These are phyloP conservation scores for Solanum infundibuliforme DNA, from an alignment of 257 asterid species.

Conservation along the genomic window DNA sequence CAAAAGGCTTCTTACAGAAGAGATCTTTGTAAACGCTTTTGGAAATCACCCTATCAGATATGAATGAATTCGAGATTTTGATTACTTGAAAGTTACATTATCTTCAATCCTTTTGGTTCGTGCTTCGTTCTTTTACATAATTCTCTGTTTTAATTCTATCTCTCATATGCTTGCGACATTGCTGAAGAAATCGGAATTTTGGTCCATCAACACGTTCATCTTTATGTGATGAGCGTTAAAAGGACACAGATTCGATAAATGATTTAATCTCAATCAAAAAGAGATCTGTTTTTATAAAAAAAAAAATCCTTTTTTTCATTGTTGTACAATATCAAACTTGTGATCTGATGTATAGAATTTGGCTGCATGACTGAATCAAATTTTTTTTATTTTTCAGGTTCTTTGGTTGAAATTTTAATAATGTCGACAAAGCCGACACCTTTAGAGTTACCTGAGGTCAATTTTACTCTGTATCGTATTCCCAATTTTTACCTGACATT, in stretches of 20 bases:
- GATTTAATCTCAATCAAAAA: background rate
- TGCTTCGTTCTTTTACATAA: background rate
- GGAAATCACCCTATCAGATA: background rate
- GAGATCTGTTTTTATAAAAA: no score
- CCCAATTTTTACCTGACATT: background rate
- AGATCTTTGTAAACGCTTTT: background rate
- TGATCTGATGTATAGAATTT: background rate
- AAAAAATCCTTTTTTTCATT: background rate
- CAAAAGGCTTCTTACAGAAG: background rate
- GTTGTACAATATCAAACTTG: background rate
- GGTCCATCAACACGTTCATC: background rate
- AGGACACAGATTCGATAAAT: background rate
- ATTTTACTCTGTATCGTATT: background rate
- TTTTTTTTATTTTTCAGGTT: background rate
- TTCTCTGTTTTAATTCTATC: background rate
- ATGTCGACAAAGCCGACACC: slow-evolving; percentile 15
- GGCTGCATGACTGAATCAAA: background rate
- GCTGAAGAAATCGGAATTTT: background rate
- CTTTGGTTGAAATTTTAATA: slow-evolving; percentile 4
- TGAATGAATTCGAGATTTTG: background rate
- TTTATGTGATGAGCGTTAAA: background rate
- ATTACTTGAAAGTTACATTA: background rate
- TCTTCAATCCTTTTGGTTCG: background rate
- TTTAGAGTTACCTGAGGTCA: slow-evolving; percentile 29
- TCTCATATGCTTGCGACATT: background rate